phyloP scores from a whole-genome alignment of 371 early-diverging fungal species.

The Zychaea mexicana region DNA sequence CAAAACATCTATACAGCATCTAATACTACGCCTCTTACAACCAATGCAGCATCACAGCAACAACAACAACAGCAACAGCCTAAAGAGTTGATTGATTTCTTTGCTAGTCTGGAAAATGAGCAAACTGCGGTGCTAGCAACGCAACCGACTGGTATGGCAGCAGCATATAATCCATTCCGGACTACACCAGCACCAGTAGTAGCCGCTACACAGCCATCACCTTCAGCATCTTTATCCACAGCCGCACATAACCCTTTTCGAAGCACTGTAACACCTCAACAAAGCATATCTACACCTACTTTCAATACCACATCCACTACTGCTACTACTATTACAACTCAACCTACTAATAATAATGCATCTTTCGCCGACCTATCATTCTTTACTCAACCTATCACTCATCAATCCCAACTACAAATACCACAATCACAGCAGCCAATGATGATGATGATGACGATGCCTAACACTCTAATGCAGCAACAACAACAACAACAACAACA shows the following conservation, averaged over 20 bases:
- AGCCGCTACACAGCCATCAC: conserved; percentile 9
- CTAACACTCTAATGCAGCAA: background rate
- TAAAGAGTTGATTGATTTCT: conserved; percentile 75
- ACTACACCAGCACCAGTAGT: conserved; percentile 13
- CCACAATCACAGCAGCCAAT: too few relatives aligned
- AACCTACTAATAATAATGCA: background rate
- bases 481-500: background rate
- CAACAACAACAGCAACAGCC: conserved; percentile 20
- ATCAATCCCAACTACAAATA: too few relatives aligned
- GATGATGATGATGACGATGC: too few relatives aligned
- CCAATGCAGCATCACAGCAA: background rate
- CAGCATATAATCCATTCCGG: conserved; percentile 28
- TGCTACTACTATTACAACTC: background rate
- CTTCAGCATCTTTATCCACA: conserved; percentile 8
- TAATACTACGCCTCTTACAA: background rate
- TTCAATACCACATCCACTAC: background rate
- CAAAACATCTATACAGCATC: background rate
- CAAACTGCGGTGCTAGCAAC: conserved; percentile 29
- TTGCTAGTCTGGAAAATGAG: conserved; percentile 75
- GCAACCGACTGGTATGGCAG: conserved; percentile 1
- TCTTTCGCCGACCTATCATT: background rate
- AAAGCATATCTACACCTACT: conserved; percentile 11
- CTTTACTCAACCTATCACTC: background rate
- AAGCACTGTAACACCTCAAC: conserved; percentile 17
- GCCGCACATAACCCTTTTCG: conserved; percentile 28